phyloP scores from a whole-genome alignment of 2,329 filamentous ascomycete species.

The Cladophialophora psammophila region DNA sequence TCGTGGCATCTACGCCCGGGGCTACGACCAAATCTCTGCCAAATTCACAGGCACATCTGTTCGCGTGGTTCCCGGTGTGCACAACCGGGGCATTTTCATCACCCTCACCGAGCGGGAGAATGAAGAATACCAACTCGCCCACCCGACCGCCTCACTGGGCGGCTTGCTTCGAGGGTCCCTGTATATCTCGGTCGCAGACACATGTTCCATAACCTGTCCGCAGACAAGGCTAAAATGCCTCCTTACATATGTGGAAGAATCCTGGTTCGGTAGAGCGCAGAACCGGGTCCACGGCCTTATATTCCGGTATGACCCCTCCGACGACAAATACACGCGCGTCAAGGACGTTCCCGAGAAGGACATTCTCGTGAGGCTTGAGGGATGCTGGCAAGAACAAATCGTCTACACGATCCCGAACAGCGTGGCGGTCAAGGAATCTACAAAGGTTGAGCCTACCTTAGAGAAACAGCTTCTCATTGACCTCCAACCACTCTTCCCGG shows the following conservation, averaged over 20 bases:
- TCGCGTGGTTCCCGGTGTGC: conserved; percentile 87
- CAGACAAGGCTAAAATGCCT: conserved; percentile 91
- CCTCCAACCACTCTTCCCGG: conserved; percentile 79
- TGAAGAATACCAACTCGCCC: conserved; percentile 93
- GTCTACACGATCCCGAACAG: conserved; percentile 60
- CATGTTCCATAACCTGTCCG: conserved; percentile 87
- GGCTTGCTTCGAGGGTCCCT: conserved; percentile 87
- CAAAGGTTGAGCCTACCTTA: conserved; percentile 60
- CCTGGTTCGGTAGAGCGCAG: conserved; percentile 89
- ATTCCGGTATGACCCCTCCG: conserved; percentile 87
- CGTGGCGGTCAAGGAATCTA: conserved; percentile 28
- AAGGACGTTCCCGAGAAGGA: conserved; percentile 88
- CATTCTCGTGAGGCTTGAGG: conserved; percentile 80
- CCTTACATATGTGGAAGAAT: conserved; percentile 90
- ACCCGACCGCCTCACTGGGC: conserved; percentile 90
- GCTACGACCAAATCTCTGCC: conserved; percentile 94
- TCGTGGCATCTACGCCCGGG: conserved; percentile 83
- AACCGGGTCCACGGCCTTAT: conserved; percentile 91
- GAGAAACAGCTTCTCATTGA: conserved; percentile 80
- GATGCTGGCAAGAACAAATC: conserved; percentile 80
- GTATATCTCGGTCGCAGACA: conserved; percentile 87
- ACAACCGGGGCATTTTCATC: conserved; percentile 96
- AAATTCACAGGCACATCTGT: conserved; percentile 97
- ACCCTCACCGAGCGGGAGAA: conserved; percentile 78
- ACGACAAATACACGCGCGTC: conserved; percentile 79